Conservation (phyloP, 176 grass and related monocot genomes). For the Luzula sylvatica region DNA sequence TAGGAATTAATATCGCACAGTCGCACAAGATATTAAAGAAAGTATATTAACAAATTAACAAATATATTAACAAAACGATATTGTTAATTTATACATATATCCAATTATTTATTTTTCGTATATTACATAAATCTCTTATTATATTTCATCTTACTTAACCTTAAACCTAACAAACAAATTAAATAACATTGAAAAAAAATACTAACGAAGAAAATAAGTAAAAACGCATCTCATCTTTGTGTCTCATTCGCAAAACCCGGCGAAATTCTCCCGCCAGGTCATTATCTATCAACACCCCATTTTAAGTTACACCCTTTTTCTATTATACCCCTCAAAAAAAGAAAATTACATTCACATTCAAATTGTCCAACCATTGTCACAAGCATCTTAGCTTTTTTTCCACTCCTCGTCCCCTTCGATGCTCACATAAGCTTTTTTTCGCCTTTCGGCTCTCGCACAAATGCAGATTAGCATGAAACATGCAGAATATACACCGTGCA, state of each 20-base stretch:
- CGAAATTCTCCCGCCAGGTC: constrained; percentile 20
- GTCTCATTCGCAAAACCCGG: not conserved
- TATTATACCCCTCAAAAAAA: not conserved
- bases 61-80: not conserved
- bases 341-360: constrained; percentile 2
- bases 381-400: constrained; percentile 61
- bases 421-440: constrained; percentile 77
- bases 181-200: constrained; percentile 19
- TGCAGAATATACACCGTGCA: constrained; percentile 71
- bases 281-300: constrained; percentile 10
- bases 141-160: not conserved
- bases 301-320: constrained; percentile 5
- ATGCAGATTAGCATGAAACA: constrained; percentile 80
- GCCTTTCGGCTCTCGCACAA: constrained; percentile 63
- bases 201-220: not conserved
- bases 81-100: not conserved
- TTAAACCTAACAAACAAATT: not conserved
- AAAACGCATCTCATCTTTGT: constrained; percentile 2
- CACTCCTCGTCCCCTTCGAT: constrained; percentile 56
- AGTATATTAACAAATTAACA: not conserved
- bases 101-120: not conserved
- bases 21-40: too few species aligned
- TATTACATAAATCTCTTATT: not conserved
- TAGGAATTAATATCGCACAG: too few species aligned
- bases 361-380: not conserved